These are phyloP conservation scores for Henckelia pumila DNA, from an alignment of 257 asterid genomes.

Conservation along the genomic window DNA sequence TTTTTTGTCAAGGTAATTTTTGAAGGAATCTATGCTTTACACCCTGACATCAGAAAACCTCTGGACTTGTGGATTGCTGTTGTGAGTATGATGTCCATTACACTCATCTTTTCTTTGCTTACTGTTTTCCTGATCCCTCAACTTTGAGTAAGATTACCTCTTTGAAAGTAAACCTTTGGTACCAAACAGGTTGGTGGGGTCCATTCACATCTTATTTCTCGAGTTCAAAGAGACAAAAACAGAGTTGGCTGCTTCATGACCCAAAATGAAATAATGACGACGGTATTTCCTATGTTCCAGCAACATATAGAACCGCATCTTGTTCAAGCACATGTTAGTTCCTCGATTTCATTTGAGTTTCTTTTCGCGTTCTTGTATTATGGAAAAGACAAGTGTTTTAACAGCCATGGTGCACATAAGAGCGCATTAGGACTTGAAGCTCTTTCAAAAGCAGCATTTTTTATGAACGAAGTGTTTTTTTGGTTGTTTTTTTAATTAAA, in stretches of 20 bases:
- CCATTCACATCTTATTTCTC: constrained; percentile 95
- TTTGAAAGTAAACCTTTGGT: constrained; percentile 29
- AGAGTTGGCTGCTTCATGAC: constrained; percentile 86
- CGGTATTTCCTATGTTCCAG: constrained; percentile 98
- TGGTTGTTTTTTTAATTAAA: too few species aligned
- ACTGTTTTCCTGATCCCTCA: constrained; percentile 18
- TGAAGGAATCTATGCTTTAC: constrained; percentile 99
- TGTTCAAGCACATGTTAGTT: constrained; percentile 97
- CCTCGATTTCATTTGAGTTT: constrained; percentile 6
- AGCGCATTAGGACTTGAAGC: neutral
- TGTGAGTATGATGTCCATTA: constrained; percentile 52
- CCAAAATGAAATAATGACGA: constrained; percentile 89
- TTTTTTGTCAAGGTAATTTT: constrained; percentile 91
- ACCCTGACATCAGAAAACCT: constrained; percentile 82
- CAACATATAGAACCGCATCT: constrained; percentile 99
- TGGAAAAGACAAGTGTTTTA: neutral
- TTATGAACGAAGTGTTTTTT: neutral
- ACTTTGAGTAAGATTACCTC: constrained; percentile 11
- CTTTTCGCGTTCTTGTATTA: neutral
- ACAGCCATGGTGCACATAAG: constrained; percentile 17
- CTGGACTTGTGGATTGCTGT: constrained; percentile 99
- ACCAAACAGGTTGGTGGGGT: constrained; percentile 95
- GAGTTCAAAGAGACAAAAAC: constrained; percentile 98
- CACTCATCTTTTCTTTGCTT: constrained; percentile 15
- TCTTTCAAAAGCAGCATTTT: too few species aligned